phyloP scores from a whole-genome alignment of 139 green algal species.

The Chlamydomonas eustigma region DNA sequence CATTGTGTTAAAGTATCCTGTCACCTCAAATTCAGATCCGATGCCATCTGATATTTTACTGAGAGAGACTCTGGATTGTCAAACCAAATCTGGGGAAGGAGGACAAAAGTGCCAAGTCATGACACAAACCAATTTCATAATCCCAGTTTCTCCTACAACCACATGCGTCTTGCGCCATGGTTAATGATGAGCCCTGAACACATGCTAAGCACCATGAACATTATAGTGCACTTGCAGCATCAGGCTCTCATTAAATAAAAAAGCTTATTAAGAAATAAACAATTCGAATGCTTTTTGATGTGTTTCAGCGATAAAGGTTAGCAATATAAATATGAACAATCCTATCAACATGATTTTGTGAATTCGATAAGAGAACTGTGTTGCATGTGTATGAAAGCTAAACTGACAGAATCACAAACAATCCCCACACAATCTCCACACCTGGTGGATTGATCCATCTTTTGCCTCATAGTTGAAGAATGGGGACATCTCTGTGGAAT shows the following conservation, averaged over 20 bases:
- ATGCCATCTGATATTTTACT: conserved; percentile 10
- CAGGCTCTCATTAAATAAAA: background rate
- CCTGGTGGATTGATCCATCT: conserved; percentile 9
- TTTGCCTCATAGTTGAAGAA: conserved; percentile 15
- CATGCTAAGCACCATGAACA: no score
- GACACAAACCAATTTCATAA: background rate
- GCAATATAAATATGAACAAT: background rate
- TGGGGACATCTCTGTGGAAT: background rate
- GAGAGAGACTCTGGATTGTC: background rate
- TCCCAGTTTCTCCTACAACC: background rate
- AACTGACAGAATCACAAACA: background rate
- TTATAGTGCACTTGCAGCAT: background rate
- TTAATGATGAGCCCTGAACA: no score
- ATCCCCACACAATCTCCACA: background rate
- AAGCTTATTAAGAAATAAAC: background rate
- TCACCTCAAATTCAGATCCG: background rate
- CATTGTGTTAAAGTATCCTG: background rate
- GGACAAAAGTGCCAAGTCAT: background rate
- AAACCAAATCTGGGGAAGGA: conserved; percentile 7
- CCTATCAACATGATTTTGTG: background rate
- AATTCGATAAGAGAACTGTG: background rate
- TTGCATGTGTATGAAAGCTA: background rate
- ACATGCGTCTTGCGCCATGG: no score
- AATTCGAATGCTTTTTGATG: background rate
- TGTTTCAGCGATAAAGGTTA: no score